These are phyloP conservation scores for Leccinum subatratum DNA, from an alignment of 1,284 basidiomycete species.

Conservation along the genomic window DNA sequence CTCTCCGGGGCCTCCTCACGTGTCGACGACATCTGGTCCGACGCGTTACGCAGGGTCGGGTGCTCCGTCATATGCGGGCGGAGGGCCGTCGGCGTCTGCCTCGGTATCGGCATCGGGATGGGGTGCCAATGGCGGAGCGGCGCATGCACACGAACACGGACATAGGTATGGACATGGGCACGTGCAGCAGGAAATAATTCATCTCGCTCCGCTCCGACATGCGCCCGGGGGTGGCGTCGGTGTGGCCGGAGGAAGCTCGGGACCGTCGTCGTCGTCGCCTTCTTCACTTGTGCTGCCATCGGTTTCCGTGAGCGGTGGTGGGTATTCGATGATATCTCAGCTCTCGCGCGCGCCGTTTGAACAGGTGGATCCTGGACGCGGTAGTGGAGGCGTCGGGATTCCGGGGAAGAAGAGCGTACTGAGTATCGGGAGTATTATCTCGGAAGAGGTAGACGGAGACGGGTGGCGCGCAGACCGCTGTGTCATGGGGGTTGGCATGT, in stretches of 20 bases:
- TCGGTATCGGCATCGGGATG: slow-evolving; percentile 13
- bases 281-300: slow-evolving; percentile 28
- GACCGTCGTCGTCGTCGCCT: slow-evolving; percentile 26
- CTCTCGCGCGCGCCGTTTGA: slow-evolving; percentile 29
- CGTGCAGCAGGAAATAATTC: slow-evolving; percentile 42
- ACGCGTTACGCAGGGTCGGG: slow-evolving; percentile 19
- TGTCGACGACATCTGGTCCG: slow-evolving; percentile 11
- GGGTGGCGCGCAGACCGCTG: neutral
- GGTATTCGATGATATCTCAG: slow-evolving; percentile 32
- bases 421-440: slow-evolving; percentile 71
- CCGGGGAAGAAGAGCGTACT: slow-evolving; percentile 58
- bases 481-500: neutral
- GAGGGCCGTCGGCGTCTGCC: slow-evolving; percentile 5
- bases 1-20: slow-evolving; percentile 21
- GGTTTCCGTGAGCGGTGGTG: slow-evolving; percentile 13
- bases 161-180: slow-evolving; percentile 1
- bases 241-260: slow-evolving; percentile 2
- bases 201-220: slow-evolving; percentile 51
- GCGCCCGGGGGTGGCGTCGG: slow-evolving; percentile 11
- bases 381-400: slow-evolving; percentile 10
- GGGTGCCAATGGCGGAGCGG: slow-evolving; percentile 16
- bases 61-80: slow-evolving; percentile 13
- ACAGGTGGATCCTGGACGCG: slow-evolving; percentile 31
- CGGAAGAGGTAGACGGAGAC: slow-evolving; percentile 31
- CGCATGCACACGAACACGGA: slow-evolving; percentile 8